Conservation (phyloP, 306 rosid species). For the Sechiopsis laciniata region DNA sequence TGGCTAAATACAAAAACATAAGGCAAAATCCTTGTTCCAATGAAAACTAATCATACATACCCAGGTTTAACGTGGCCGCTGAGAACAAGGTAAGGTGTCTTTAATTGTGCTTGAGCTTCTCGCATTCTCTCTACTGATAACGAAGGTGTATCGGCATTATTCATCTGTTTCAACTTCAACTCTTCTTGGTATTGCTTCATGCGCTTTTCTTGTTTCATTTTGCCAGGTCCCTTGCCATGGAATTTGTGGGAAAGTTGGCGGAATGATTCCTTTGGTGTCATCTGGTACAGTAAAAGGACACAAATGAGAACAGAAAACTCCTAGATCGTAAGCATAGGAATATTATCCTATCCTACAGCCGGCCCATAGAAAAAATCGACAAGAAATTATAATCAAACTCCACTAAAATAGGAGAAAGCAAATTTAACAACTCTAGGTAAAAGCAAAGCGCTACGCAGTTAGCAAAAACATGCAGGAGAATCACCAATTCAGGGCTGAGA, state of each 20-base stretch:
- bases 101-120: slow-evolving; percentile 74
- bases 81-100: slow-evolving; percentile 90
- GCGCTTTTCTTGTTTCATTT: slow-evolving; percentile 97
- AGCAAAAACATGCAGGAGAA: neutral
- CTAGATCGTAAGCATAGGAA: slow-evolving; percentile 11
- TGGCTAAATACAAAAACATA: neutral
- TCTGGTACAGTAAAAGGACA: slow-evolving; percentile 39
- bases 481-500: neutral
- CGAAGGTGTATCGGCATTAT: slow-evolving; percentile 85
- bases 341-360: neutral
- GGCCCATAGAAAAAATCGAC: neutral
- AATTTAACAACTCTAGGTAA: neutral
- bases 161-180: slow-evolving; percentile 83
- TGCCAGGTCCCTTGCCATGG: slow-evolving; percentile 93
- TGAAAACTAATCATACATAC: slow-evolving; percentile 48
- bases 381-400: neutral
- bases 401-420: neutral
- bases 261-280: slow-evolving; percentile 95
- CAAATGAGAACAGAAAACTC: slow-evolving; percentile 6
- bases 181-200: slow-evolving; percentile 81
- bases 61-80: slow-evolving; percentile 92
- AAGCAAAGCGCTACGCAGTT: neutral
- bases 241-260: slow-evolving; percentile 69
- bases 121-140: slow-evolving; percentile 88
- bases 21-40: slow-evolving; percentile 1